phyloP scores from a whole-genome alignment of 2,329 filamentous ascomycete species.

The Pseudopithomyces maydicus region DNA sequence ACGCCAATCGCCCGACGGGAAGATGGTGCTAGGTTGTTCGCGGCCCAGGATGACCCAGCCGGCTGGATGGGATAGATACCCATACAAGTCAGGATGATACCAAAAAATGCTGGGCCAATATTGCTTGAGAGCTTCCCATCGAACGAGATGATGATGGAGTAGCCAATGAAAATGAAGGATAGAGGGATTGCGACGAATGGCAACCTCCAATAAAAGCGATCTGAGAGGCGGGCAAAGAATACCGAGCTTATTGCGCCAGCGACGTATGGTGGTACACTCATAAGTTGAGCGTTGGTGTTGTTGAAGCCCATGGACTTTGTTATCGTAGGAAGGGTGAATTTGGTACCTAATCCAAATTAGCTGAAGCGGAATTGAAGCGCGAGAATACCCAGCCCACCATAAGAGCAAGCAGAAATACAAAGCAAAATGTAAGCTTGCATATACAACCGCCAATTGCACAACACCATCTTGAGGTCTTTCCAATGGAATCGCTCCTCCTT shows the following conservation, averaged over 20 bases:
- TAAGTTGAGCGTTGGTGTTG: conserved; percentile 35
- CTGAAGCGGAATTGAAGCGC: not conserved
- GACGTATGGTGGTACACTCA: conserved; percentile 34
- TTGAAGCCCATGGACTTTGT: conserved; percentile 35
- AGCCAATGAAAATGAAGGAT: conserved; percentile 38
- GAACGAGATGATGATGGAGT: conserved; percentile 46
- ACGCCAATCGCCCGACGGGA: conserved; percentile 38
- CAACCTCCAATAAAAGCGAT: conserved; percentile 32
- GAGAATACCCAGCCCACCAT: conserved; percentile 17
- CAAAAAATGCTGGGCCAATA: conserved; percentile 51
- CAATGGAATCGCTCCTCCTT: conserved; percentile 20
- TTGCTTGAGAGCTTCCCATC: conserved; percentile 47
- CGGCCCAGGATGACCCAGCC: conserved; percentile 34
- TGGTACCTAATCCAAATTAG: conserved; percentile 17
- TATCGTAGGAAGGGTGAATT: conserved; percentile 37
- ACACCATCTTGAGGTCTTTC: conserved; percentile 31
- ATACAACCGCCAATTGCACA: conserved; percentile 34
- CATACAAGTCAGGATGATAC: conserved; percentile 50
- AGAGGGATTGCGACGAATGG: conserved; percentile 36
- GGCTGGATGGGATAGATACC: conserved; percentile 45
- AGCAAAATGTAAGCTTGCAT: conserved; percentile 36
- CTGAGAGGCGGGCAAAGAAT: conserved; percentile 26
- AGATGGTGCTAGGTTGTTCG: conserved; percentile 36
- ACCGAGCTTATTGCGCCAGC: conserved; percentile 29
- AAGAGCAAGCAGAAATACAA: conserved; percentile 30